Base-by-base conservation (phyloP, 495 filamentous ascomycete species). In the Xylaria sp. region DNA sequence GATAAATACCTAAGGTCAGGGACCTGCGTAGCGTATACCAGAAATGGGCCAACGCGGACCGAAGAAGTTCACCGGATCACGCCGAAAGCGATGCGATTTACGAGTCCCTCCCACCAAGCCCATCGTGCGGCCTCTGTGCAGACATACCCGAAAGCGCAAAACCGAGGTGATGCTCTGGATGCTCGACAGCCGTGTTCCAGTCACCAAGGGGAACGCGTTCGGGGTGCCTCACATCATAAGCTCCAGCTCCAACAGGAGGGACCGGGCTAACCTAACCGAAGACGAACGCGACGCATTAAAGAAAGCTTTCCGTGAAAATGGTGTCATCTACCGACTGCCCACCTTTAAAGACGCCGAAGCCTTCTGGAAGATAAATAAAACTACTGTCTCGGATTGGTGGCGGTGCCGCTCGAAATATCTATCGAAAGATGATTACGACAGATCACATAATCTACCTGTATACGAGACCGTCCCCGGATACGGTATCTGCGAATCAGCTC, bases 401-500 rank as follows among this genome's bases (percentile, higher is more conserved):
- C 8, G 6, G 5, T 3, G 14, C 31, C 26, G 19, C 7, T 5
- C 14, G 64, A 55, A 53, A 24, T 48, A 15, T 55, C 48, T 55
- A 26, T 40, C 33, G 1, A 21, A 3, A 24, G 29, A 55, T 0
- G 35, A 43, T 12, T 57, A 57, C 21, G 43, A 67, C 21, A 55
- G 35, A 15, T 52, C 62, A 11, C 29, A 43, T 31, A 40, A 57
- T 31, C 21, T 33, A 29, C 37, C 48, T 11, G 1, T 29, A 65
- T n/a, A 37, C 21, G 50, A 57, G 50, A 57, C 50, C 15, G 33
- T 50, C 9, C 48, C 26, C 1, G 35, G 19, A 57, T 24, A 9
- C 64, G 63, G 63, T 46, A 37, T 66, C 15, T 17, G 29, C 63
- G 53, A 66, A 24, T 40, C 29, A 17, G 26, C 46, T 31, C 46